Evolutionary conservation across 176 grass and related monocot species (phyloP).

Genomic region (Rhipidocladum racemiflorum): DNA sequence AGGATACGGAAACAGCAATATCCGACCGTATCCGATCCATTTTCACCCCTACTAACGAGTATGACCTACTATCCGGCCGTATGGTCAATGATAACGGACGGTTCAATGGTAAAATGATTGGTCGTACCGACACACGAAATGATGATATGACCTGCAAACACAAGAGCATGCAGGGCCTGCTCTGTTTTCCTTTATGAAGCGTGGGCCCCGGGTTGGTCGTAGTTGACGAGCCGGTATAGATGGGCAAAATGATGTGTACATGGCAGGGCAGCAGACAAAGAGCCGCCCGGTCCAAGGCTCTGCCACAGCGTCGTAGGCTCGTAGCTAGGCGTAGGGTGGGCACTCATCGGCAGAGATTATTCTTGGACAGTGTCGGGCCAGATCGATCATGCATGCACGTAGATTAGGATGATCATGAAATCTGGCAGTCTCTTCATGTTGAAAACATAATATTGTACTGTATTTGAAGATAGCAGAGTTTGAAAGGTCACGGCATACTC

Average conservation of each 20-base stretch:
- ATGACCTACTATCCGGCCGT: not conserved
- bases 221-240: not conserved
- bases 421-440: not conserved
- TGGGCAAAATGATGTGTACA: not conserved
- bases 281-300: not conserved
- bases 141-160: not conserved
- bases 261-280: not conserved
- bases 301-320: not conserved
- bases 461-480: not conserved
- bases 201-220: not conserved
- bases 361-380: not conserved
- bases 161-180: not conserved
- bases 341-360: not conserved
- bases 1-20: too few relatives aligned
- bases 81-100: not conserved
- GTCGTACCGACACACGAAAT: slow-evolving; percentile 9
- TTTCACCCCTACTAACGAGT: too few relatives aligned
- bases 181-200: too few relatives aligned
- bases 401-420: not conserved
- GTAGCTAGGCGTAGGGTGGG: not conserved
- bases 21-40: too few relatives aligned
- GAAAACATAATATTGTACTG: not conserved
- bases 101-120: slow-evolving; percentile 45
- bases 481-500: not conserved
- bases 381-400: not conserved